These are phyloP conservation scores for Puccinellia tenuiflora DNA, from an alignment of 176 grass and related monocot genomes.

Conservation along the genomic window DNA sequence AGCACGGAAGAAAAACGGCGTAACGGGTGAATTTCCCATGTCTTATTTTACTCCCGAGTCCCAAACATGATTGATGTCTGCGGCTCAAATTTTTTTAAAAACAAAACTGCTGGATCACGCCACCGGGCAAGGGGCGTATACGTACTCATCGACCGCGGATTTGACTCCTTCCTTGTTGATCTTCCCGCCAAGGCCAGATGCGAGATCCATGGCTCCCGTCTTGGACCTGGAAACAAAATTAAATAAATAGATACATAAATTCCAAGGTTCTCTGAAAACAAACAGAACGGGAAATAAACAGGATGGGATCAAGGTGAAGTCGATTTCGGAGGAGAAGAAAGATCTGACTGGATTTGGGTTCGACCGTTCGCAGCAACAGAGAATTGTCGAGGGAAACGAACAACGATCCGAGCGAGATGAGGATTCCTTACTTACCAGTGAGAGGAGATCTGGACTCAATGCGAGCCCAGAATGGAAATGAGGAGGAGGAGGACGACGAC, in stretches of 20 bases:
- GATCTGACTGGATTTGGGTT: background rate
- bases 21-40: background rate
- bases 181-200: slow-evolving; percentile 52
- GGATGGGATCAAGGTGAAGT: background rate
- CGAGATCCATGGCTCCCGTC: slow-evolving; percentile 54
- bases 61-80: background rate
- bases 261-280: background rate
- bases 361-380: background rate
- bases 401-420: background rate
- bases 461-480: background rate
- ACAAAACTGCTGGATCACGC: background rate
- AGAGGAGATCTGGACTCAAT: background rate
- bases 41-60: background rate
- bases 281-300: background rate
- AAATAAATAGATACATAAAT: background rate
- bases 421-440: background rate
- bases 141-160: slow-evolving; percentile 59
- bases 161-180: slow-evolving; percentile 51
- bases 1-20: background rate
- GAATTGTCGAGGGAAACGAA: background rate
- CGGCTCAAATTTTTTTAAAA: background rate
- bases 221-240: slow-evolving; percentile 34
- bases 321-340: background rate
- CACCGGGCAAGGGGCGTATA: background rate
- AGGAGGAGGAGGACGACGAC: background rate